Evolutionary conservation across 148 eudicot genomes (phyloP), one percentile per base, ranked within the genome.

Genomic region (Silene uniflora): DNA sequence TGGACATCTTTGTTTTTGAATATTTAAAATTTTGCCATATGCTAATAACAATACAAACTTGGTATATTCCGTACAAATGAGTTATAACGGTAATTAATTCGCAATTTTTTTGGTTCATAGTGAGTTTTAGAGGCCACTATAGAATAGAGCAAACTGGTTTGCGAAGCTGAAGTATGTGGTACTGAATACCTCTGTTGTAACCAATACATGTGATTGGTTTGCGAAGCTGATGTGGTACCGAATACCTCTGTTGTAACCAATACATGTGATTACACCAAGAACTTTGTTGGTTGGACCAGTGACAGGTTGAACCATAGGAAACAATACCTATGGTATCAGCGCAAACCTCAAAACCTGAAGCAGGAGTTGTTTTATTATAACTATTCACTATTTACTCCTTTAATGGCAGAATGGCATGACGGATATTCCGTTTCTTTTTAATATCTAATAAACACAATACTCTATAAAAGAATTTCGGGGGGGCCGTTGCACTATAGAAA

Each of bases 401-500:
- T 75, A 19, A 71, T 72, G 70, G 58, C 7, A 56, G 59, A 55
- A 65, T 65, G 72, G 56, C 21, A 21, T 68, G 23, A 24, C 14
- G 19, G 23, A 32, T 24, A 18, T 17, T 32, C 10, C 24, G 49
- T 39, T 66, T 55, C 27, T 44, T 21, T 75, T 24, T 23, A 47
- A 21, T 62, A 17, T 22, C 59, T 10, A 54, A 71, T 29, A 62
- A 14, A 74, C 23, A 6, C 24, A 24, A 18, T 39, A 39, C 10
- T 6, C 44, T 0, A 39, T 6, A 6, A 75, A 75, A 35, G 14
- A 18, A 59, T 27, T 16, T 52, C 11, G 47, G 71, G 18, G 70
- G 42, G 70, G 55, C 71, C 72, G 10, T 62, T 19, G 39, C 25
- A 74, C 68, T 74, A 29, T 9, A 42, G 29, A 69, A 55, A 68